Percentiles rank a stretch among this genome's conserved stretches.
Conservation (phyloP, 2,329 filamentous ascomycete genomes). For the Cladosporium halotolerans region DNA sequence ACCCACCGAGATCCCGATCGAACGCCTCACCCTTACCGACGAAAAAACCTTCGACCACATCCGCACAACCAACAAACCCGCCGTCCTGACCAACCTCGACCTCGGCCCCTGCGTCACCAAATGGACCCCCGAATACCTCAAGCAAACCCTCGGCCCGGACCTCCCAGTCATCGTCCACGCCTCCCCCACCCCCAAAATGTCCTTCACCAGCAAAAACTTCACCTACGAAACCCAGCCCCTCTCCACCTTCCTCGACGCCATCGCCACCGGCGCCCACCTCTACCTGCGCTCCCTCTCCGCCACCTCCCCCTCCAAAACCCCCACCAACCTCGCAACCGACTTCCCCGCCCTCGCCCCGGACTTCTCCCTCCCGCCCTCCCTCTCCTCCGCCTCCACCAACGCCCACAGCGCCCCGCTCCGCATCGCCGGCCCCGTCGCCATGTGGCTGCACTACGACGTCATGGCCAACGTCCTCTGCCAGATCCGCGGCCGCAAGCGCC, state of each 20-base stretch:
- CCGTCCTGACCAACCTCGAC: slow-evolving; percentile 58
- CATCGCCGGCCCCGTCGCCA: slow-evolving; percentile 71
- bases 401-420: slow-evolving; percentile 73
- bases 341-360: slow-evolving; percentile 64
- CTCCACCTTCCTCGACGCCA: slow-evolving; percentile 57
- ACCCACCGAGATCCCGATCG: slow-evolving; percentile 32
- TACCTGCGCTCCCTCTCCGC: slow-evolving; percentile 75
- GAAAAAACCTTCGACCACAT: slow-evolving; percentile 55
- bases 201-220: slow-evolving; percentile 81
- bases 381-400: slow-evolving; percentile 54
- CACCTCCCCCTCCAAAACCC: slow-evolving; percentile 59
- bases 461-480: slow-evolving; percentile 86
- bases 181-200: slow-evolving; percentile 60
- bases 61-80: slow-evolving; percentile 53
- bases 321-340: slow-evolving; percentile 64
- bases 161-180: slow-evolving; percentile 70
- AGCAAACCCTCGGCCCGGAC: slow-evolving; percentile 53
- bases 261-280: slow-evolving; percentile 53
- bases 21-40: slow-evolving; percentile 48
- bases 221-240: slow-evolving; percentile 64
- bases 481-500: slow-evolving; percentile 63
- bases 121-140: slow-evolving; percentile 67
- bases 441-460: slow-evolving; percentile 91
- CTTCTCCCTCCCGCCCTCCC: slow-evolving; percentile 60
- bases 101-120: slow-evolving; percentile 60